These are phyloP conservation scores for Elsinoe batatas DNA, from an alignment of 2,329 filamentous ascomycete genomes.

Conservation along the genomic window DNA sequence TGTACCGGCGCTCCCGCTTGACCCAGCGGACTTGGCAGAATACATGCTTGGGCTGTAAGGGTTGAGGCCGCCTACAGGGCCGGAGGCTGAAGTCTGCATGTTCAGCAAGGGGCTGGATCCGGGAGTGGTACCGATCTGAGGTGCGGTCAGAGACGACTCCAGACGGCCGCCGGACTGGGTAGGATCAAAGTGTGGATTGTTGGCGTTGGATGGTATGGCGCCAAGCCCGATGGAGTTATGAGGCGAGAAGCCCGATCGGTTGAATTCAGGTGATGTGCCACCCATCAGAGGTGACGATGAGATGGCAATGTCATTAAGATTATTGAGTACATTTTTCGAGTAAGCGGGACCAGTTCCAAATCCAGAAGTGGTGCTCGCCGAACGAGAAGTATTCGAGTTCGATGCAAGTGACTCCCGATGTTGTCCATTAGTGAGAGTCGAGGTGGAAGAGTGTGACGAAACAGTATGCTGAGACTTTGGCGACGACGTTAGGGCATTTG, in stretches of 20 bases:
- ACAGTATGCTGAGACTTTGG: background rate
- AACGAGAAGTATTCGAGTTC: background rate
- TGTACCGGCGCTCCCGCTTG: background rate
- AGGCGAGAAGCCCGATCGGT: constrained; percentile 6
- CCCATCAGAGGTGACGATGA: constrained; percentile 12
- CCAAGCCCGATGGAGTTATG: constrained; percentile 7
- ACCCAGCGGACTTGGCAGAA: background rate
- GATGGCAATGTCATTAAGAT: constrained; percentile 12
- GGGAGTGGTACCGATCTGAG: constrained; percentile 1
- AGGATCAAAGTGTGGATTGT: background rate
- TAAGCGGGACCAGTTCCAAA: background rate
- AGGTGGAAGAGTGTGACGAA: constrained; percentile 7
- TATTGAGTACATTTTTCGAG: background rate
- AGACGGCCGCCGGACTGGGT: background rate
- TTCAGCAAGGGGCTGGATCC: background rate
- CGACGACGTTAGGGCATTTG: background rate
- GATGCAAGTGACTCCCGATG: background rate
- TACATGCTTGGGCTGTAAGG: constrained; percentile 6
- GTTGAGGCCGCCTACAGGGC: constrained; percentile 1
- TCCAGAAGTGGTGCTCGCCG: constrained; percentile 7
- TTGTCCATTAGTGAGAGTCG: constrained; percentile 9
- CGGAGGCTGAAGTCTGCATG: constrained; percentile 1
- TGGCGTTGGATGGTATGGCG: background rate
- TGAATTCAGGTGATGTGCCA: constrained; percentile 8
- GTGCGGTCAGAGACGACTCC: background rate